Evolutionary conservation across 768 basidiomycete species (phyloP).

Genomic region (Calocybe gangraenosa): DNA sequence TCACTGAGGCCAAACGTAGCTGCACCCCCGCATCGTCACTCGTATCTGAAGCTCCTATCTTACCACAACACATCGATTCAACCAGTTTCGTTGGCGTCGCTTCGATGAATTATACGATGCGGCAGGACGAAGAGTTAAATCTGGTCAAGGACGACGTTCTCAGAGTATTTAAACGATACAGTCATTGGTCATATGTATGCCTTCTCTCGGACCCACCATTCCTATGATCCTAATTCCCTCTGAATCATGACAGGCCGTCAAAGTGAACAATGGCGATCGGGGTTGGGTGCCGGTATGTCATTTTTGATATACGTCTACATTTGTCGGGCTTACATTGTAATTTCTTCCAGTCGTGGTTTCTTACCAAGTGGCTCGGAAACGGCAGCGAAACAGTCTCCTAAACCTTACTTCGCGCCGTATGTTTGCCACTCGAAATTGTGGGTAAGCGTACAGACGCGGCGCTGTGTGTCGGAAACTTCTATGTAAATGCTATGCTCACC

Average conservation of each 20-base stretch:
- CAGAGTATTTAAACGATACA: conserved; percentile 95
- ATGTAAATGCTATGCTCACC: too few relatives aligned
- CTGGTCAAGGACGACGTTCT: conserved; percentile 84
- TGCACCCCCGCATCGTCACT: conserved; percentile 26
- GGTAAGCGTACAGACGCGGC: too few relatives aligned
- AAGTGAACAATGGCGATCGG: conserved; percentile 88
- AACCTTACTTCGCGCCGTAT: too few relatives aligned
- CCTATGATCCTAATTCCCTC: conserved; percentile 3
- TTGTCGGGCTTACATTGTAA: conserved; percentile 8
- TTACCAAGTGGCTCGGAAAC: conserved; percentile 52
- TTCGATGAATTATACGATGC: conserved; percentile 93
- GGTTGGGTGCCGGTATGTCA: conserved; percentile 89
- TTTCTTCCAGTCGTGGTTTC: conserved; percentile 77
- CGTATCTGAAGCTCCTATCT: conserved; percentile 69
- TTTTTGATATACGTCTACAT: background rate
- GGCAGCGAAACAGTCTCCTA: too few relatives aligned
- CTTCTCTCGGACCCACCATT: conserved; percentile 9
- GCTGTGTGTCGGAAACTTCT: too few relatives aligned
- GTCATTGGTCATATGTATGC: conserved; percentile 92
- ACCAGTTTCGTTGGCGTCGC: conserved; percentile 96
- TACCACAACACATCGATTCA: conserved; percentile 87
- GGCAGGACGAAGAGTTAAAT: conserved; percentile 89
- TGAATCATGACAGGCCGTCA: conserved; percentile 86
- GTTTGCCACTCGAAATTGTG: too few relatives aligned
- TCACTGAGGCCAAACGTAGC: conserved; percentile 65